These are phyloP conservation scores for Candida bentonensis DNA, from an alignment of 805 yeast genomes.

Conservation along the genomic window DNA sequence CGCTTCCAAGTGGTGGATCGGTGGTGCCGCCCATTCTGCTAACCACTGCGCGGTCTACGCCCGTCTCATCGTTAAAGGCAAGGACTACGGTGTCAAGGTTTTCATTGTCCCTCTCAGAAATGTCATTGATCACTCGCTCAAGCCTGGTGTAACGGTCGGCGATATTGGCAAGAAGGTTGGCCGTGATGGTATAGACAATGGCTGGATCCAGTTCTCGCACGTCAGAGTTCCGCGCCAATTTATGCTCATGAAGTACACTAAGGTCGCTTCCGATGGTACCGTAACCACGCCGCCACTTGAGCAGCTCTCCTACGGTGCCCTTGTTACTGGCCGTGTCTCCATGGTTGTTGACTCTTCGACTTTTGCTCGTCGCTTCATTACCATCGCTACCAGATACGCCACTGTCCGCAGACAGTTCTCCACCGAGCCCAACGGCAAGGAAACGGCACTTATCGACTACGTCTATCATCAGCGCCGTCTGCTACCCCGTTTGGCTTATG, in stretches of 20 bases:
- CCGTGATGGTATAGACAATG: constrained; percentile 80
- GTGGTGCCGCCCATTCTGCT: constrained; percentile 86
- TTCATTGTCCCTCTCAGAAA: constrained; percentile 78
- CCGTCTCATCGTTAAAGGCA: constrained; percentile 54
- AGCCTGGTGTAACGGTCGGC: constrained; percentile 66
- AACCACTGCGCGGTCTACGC: constrained; percentile 70
- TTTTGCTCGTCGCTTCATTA: constrained; percentile 56
- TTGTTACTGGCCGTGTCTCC: constrained; percentile 66
- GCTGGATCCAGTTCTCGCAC: constrained; percentile 77
- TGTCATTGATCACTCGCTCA: constrained; percentile 39
- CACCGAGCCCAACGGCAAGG: constrained; percentile 24
- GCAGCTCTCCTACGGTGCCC: constrained; percentile 69
- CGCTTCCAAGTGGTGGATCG: constrained; percentile 94
- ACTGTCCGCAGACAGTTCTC: constrained; percentile 73
- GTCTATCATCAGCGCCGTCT: constrained; percentile 76
- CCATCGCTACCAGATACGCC: constrained; percentile 71
- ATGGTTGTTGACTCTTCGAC: constrained; percentile 77
- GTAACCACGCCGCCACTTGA: constrained; percentile 66
- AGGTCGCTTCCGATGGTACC: constrained; percentile 45
- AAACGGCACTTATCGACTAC: constrained; percentile 61
- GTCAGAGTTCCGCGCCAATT: constrained; percentile 65
- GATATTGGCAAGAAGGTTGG: constrained; percentile 90
- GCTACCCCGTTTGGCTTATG: constrained; percentile 62
- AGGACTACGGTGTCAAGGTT: constrained; percentile 77
- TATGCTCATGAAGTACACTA: constrained; percentile 62